Conservation (phyloP, 306 rosid genomes). For the Rosa chinensis region DNA sequence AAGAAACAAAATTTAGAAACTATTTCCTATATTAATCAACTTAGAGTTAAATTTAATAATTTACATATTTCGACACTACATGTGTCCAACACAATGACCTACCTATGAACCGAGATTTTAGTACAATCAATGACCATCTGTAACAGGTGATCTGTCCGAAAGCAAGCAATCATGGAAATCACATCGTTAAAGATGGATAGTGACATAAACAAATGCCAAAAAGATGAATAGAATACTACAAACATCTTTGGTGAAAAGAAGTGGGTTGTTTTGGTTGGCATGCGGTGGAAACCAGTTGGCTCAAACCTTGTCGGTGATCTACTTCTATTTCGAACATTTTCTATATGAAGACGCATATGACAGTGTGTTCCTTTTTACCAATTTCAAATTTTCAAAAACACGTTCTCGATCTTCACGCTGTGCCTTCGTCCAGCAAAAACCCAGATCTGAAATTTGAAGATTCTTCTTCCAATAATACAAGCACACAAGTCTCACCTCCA, state of each 20-base stretch:
- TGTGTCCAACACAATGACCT: not conserved
- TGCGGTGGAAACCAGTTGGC: conserved; percentile 6
- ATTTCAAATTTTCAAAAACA: too few species aligned
- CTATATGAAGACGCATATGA: not conserved
- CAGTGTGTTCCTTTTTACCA: not conserved
- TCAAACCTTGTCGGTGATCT: not conserved
- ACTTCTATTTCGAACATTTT: not conserved
- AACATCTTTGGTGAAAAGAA: not conserved
- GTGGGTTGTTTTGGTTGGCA: not conserved
- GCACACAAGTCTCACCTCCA: not conserved
- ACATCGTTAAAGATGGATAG: not conserved
- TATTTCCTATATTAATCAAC: too few species aligned
- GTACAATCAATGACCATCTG: not conserved
- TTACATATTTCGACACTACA: not conserved
- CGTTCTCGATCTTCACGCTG: too few species aligned
- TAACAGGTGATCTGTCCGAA: not conserved
- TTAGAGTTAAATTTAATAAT: too few species aligned
- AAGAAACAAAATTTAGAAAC: too few species aligned
- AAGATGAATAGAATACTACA: not conserved
- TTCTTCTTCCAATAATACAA: too few species aligned
- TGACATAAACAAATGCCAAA: not conserved
- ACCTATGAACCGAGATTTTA: not conserved
- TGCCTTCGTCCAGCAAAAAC: too few species aligned
- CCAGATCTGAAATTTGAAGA: too few species aligned
- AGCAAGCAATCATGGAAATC: conserved; percentile 8